Conservation (phyloP, 805 yeast genomes). For the Nematodospora valgi region DNA sequence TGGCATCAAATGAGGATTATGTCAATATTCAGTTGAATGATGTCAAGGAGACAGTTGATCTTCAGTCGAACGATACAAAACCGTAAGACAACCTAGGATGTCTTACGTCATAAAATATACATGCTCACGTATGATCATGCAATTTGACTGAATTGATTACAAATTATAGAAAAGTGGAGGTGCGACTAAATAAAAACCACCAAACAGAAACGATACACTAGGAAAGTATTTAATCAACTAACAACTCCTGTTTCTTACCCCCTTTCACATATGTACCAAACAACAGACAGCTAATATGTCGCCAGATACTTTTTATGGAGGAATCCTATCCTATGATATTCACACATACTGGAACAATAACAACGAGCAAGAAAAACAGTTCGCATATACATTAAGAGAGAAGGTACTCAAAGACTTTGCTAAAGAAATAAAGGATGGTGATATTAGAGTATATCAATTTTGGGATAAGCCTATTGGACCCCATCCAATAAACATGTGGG, state of each 20-base stretch:
- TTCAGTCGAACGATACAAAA: no score
- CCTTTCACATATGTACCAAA: no score
- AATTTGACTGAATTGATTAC: slow-evolving; percentile 1
- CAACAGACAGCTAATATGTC: neutral
- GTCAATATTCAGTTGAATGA: slow-evolving; percentile 18
- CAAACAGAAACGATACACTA: no score
- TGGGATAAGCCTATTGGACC: slow-evolving; percentile 55
- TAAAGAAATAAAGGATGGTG: slow-evolving; percentile 37
- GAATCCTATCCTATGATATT: slow-evolving; percentile 45
- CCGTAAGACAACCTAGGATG: no score
- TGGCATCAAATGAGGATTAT: slow-evolving; percentile 8
- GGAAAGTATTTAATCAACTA: no score
- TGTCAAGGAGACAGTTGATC: neutral
- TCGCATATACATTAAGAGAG: slow-evolving; percentile 37
- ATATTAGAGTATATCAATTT: slow-evolving; percentile 40
- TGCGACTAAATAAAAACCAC: neutral
- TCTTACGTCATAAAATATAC: no score
- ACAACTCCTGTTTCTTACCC: no score
- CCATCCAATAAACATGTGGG: slow-evolving; percentile 59
- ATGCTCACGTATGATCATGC: no score
- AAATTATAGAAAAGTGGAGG: neutral
- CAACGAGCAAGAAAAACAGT: slow-evolving; percentile 27
- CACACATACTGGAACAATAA: slow-evolving; percentile 50
- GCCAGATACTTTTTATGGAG: slow-evolving; percentile 18
- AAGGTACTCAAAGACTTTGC: slow-evolving; percentile 40